Percentiles rank a stretch among this genome's conserved stretches.
Evolutionary conservation across 345 rosid genomes (phyloP).

Genomic region (Lumnitzera littorea): DNA sequence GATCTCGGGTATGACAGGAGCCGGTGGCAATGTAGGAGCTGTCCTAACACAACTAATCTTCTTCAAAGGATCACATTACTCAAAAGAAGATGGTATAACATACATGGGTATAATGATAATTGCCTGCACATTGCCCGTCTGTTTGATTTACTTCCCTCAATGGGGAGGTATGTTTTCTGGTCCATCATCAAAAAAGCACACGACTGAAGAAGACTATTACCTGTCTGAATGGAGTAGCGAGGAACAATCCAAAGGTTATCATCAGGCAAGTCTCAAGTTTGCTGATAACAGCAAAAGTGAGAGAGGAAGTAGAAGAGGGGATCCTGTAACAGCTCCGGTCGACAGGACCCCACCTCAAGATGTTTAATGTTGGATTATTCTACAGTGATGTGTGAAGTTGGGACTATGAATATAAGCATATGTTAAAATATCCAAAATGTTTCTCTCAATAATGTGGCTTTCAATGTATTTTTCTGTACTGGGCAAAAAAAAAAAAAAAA

Average conservation of each 20-base stretch:
- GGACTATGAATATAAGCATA: no score
- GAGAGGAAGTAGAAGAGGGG: slow-evolving; percentile 38
- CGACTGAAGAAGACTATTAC: slow-evolving; percentile 75
- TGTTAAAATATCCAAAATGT: no score
- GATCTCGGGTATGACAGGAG: slow-evolving; percentile 86
- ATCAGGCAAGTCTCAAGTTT: slow-evolving; percentile 53
- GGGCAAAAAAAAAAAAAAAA: no score
- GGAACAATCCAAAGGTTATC: slow-evolving; percentile 48
- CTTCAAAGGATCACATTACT: slow-evolving; percentile 73
- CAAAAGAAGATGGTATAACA: slow-evolving; percentile 71
- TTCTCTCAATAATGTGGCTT: no score
- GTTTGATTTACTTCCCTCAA: slow-evolving; percentile 69
- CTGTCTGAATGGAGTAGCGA: slow-evolving; percentile 56
- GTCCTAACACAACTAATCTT: slow-evolving; percentile 74
- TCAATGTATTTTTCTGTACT: no score
- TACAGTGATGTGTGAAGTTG: no score
- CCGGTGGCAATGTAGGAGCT: slow-evolving; percentile 86
- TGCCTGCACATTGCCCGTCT: slow-evolving; percentile 57
- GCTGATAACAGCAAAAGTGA: slow-evolving; percentile 67
- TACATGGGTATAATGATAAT: slow-evolving; percentile 78
- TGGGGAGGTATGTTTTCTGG: slow-evolving; percentile 97
- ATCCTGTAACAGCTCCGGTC: slow-evolving; percentile 9
- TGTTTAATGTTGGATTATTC: slow-evolving; percentile 11
- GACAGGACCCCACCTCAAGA: slow-evolving; percentile 6
- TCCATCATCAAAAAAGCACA: slow-evolving; percentile 32